Evolutionary conservation across 805 yeast genomes (phyloP), one percentile per base, ranked within the genome.

Genomic region (Cyberlindnera euphorbiae): DNA sequence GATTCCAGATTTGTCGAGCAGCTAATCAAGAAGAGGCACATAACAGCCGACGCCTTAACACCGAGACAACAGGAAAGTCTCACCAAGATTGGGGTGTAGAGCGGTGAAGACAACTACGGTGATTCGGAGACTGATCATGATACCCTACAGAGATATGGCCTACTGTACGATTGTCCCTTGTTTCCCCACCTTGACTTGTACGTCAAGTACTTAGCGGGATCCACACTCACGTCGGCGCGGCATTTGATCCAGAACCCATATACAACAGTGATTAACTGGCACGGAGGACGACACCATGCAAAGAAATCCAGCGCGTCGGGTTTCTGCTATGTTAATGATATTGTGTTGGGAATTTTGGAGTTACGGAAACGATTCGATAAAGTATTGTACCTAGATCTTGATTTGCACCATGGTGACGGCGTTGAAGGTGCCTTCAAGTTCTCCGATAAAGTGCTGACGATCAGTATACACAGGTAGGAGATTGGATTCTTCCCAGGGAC

Each of bases 381-480:
- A 24, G 63, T 83, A 1, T 60, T 77, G 49, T 83, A 83, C 47
- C 54, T 83, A 4, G 94, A 83, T 55, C 56, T 83, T 6, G 94
- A 83, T 55, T 55, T 83, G 7, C 94, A 83, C 53, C 89, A 82
- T 56, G 89, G 90, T 0, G 89, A 83, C 55, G 94, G 88, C 0
- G 90, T 83, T 6, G 80, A 79, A 33, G 60, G 63, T 3, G 86
- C 87, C 1, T 82, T 80, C 57, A 59, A 65, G 42, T 66, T 60
- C 41, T 71, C 82, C 2, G 63, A 66, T 26, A 70, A 68, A 22
- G 82, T 83, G 0, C 55, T 71, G 34, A 78, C 84, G 1, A 61
- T 79, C 15, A 80, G 88, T 1, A 41, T 82, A 3, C 94, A 83
- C 56, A 52, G 83, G 21, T 64, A 58, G 43, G 90, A 79, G 37